phyloP scores from a whole-genome alignment of 768 basidiomycete species.

The Lyophyllum shimeji region DNA sequence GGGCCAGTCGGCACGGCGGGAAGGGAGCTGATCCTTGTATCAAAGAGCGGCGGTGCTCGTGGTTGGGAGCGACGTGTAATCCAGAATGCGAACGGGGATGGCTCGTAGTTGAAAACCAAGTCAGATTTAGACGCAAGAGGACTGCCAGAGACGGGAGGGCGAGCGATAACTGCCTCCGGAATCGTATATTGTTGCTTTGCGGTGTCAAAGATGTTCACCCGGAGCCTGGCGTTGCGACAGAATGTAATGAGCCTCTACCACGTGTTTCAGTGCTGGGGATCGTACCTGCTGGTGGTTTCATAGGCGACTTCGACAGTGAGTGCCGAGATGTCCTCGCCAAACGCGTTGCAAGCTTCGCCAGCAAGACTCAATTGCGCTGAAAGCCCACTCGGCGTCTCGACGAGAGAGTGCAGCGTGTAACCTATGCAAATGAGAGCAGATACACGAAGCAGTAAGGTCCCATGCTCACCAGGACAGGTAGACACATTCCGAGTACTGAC shows the following conservation, averaged over 20 bases:
- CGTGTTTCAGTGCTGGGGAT: not conserved
- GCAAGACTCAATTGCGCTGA: constrained; percentile 54
- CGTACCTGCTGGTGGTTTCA: constrained; percentile 52
- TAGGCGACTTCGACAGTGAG: constrained; percentile 70
- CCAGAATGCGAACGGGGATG: constrained; percentile 77
- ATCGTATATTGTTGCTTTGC: constrained; percentile 64
- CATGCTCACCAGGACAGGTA: constrained; percentile 4
- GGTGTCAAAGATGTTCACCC: constrained; percentile 67
- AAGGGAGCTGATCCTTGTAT: constrained; percentile 64
- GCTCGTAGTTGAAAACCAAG: constrained; percentile 65
- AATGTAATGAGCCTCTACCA: not conserved
- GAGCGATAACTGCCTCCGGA: constrained; percentile 46
- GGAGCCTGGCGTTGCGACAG: constrained; percentile 44
- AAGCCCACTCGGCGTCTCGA: constrained; percentile 46
- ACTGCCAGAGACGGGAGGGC: constrained; percentile 33
- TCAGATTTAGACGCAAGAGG: constrained; percentile 48
- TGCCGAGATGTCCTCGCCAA: constrained; percentile 55
- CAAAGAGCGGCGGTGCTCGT: constrained; percentile 57
- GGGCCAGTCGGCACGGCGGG: constrained; percentile 61
- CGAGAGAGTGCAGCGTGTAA: constrained; percentile 48
- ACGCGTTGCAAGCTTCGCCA: constrained; percentile 62
- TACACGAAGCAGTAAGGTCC: not conserved
- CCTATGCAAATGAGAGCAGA: constrained; percentile 34
- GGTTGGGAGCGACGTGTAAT: constrained; percentile 67
- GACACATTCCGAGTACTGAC: constrained; percentile 13